A percentile compares a stretch with the other conserved stretches of the same genome.
Evolutionary conservation across 345 rosid genomes (phyloP).

Genomic region (Pistacia atlantica): DNA sequence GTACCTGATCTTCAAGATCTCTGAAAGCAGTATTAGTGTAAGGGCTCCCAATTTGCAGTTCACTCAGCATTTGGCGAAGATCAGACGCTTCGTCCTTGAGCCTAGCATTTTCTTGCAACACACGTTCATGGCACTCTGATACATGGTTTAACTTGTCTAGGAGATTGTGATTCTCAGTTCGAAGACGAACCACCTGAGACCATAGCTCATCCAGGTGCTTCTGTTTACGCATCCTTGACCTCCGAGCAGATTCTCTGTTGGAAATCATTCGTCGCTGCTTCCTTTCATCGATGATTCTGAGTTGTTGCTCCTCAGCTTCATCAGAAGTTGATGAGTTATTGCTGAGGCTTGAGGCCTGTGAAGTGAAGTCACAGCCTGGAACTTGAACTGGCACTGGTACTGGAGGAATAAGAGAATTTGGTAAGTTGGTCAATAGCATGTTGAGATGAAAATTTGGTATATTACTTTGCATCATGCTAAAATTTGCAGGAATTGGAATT

Average conservation of each 20-base stretch:
- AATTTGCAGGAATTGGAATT: conserved; percentile 31
- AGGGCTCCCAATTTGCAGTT: conserved; percentile 51
- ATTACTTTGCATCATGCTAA: conserved; percentile 35
- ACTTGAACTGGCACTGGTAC: no score
- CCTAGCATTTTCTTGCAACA: conserved; percentile 66
- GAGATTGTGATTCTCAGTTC: conserved; percentile 69
- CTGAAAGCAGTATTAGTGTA: conserved; percentile 37
- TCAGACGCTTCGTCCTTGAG: conserved; percentile 84
- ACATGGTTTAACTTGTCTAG: conserved; percentile 66
- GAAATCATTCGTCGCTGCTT: conserved; percentile 93
- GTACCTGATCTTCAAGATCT: conserved; percentile 50
- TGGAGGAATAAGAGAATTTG: conserved; percentile 36
- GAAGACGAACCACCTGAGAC: conserved; percentile 79
- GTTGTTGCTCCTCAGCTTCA: conserved; percentile 72
- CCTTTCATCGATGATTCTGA: conserved; percentile 73
- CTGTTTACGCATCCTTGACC: conserved; percentile 97
- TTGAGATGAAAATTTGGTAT: conserved; percentile 49
- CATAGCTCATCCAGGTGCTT: conserved; percentile 93
- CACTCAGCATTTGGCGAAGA: conserved; percentile 70
- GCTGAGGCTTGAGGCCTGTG: conserved; percentile 50
- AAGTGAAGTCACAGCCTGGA: conserved; percentile 37
- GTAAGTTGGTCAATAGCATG: conserved; percentile 37
- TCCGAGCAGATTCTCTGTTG: conserved; percentile 91
- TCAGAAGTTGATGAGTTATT: conserved; percentile 85
- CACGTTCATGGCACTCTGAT: conserved; percentile 62